These are phyloP conservation scores for Vitis hybrid DNA, from an alignment of 177 flowering plant genomes.

Conservation along the genomic window DNA sequence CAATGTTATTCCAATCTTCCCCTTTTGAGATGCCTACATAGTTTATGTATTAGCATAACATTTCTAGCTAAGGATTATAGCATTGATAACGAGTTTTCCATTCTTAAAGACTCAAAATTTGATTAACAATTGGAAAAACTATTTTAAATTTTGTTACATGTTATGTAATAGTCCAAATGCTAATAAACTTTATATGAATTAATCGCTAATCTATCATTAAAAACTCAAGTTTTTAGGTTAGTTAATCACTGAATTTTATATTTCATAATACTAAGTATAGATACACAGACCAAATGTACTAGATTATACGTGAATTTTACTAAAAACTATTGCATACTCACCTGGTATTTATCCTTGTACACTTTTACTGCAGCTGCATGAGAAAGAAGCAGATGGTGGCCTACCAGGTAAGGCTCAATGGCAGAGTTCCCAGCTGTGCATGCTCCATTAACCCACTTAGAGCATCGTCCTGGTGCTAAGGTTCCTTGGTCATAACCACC, in stretches of 20 bases:
- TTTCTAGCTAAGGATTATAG: not conserved
- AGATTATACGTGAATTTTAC: not conserved
- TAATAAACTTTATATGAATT: not conserved
- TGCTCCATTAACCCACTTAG: constrained; percentile 7
- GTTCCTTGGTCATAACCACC: constrained; percentile 14
- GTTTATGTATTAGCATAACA: not conserved
- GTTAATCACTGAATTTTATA: not conserved
- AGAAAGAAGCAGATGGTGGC: constrained; percentile 31
- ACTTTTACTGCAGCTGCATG: constrained; percentile 35
- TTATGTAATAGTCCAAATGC: too few relatives aligned
- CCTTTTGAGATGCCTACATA: constrained; percentile 38
- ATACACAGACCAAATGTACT: not conserved
- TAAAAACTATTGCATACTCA: not conserved
- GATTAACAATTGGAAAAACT: not conserved
- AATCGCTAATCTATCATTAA: not conserved
- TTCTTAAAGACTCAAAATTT: constrained; percentile 3
- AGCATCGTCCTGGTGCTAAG: constrained; percentile 35
- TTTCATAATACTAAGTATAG: not conserved
- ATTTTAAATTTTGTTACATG: not conserved
- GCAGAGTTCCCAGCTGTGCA: constrained; percentile 36
- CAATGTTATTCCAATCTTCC: constrained; percentile 42
- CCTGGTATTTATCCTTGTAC: constrained; percentile 28
- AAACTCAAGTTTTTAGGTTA: not conserved
- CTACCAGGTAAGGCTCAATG: constrained; percentile 35
- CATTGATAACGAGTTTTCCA: too few relatives aligned